A percentile compares a stretch with the other conserved stretches of the same genome.
Evolutionary conservation across 805 yeast species (phyloP).

Genomic region (Lipomyces mesembrius): DNA sequence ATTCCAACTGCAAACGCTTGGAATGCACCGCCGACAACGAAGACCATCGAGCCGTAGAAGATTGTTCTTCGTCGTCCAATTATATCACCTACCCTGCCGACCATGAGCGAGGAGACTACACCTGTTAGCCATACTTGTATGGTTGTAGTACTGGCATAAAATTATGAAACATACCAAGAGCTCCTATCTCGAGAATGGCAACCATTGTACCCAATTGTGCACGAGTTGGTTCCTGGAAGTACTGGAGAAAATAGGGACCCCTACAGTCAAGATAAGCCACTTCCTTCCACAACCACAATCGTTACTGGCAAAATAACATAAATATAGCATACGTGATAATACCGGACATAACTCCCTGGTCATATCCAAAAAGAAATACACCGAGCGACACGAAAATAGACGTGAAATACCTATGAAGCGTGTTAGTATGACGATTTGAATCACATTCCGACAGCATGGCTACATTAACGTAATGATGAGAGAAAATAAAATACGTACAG

Average conservation of each 20-base stretch:
- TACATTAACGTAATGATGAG: background rate
- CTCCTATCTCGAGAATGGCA: slow-evolving; percentile 87
- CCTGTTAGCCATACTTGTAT: background rate
- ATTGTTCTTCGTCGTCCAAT: slow-evolving; percentile 82
- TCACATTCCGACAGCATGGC: background rate
- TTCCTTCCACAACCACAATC: no score
- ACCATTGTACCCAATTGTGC: slow-evolving; percentile 83
- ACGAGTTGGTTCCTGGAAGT: slow-evolving; percentile 74
- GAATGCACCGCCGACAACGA: slow-evolving; percentile 75
- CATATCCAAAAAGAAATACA: slow-evolving; percentile 75
- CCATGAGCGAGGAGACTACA: slow-evolving; percentile 72
- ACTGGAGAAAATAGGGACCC: slow-evolving; percentile 67
- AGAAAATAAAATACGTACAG: slow-evolving; percentile 47
- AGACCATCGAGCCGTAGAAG: slow-evolving; percentile 74
- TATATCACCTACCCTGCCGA: slow-evolving; percentile 76
- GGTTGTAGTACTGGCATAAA: background rate
- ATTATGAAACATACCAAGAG: slow-evolving; percentile 44
- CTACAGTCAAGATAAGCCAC: slow-evolving; percentile 4
- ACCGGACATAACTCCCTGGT: slow-evolving; percentile 91
- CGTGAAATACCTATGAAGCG: slow-evolving; percentile 46
- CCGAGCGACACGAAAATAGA: slow-evolving; percentile 52
- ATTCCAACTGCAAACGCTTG: slow-evolving; percentile 67
- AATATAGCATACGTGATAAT: slow-evolving; percentile 56
- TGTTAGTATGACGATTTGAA: background rate
- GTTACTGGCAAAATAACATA: background rate